Base-by-base conservation (phyloP, 257 asterid species). In the Echites panduratus region DNA sequence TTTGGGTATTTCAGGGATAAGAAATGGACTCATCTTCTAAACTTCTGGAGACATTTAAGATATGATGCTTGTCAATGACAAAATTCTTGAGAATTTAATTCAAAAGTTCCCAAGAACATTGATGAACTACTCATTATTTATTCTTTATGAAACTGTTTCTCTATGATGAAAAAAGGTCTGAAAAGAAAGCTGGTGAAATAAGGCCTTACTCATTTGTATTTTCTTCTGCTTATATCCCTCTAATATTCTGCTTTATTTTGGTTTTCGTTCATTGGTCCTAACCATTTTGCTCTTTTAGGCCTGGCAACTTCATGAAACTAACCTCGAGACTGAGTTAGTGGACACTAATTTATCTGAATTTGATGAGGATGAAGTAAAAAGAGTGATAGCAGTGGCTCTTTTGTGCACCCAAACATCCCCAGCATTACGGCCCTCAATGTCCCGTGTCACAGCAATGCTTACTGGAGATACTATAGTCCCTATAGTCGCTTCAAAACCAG, bases 401-500 rank as follows among this genome's bases (percentile, higher is more conserved):
- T 43, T 71, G 40, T 76, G 80, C 80, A 76, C 72, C 14, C 80
- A 76, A 71, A 43, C 80, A 19, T 76, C 80, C 14, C 76, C 80
- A 43, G 24, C 73, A 50, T 70, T 72, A 44, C 50, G 80, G 76
- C 80, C 80, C 19, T 29, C 80, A 9, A 76, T 76, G 80, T 70
- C 80, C n/a, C 73, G 80, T 1, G 80, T 43, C 13, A 67, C 65
- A 65, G 80, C 80, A 27, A 76, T 76, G 80, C 76, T 71, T 58
- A 63, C 76, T 52, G 80, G 80, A 29, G 80, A 76, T 45, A 3
- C 48, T 12, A 73, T 64, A 65, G 66, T 76, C 29, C 45, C 72
- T 35, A 9, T 8, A 0, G 80, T 50, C 9, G 50, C 75, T 52
- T 41, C 80, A 43, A 32, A 71, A 32, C 80, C 80, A 19, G 80